Conservation (phyloP, 371 early-diverging fungal genomes). For the Nematocida ausubeli region DNA sequence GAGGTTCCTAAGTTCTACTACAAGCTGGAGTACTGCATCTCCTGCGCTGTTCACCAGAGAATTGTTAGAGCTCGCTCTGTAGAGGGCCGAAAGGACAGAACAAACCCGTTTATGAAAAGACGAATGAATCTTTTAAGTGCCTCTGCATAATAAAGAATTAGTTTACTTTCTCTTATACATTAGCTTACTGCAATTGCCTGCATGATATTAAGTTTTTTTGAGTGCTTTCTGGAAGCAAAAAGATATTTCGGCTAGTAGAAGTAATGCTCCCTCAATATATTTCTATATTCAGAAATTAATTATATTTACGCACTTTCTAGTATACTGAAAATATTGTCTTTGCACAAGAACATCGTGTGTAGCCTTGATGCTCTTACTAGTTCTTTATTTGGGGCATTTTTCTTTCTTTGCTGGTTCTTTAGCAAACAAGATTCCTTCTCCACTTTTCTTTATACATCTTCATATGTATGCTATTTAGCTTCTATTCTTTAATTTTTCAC, state of each 20-base stretch:
- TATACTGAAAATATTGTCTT: no score
- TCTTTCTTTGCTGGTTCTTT: no score
- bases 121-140: slow-evolving; percentile 36
- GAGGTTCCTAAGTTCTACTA: slow-evolving; percentile 92
- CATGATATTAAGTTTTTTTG: background rate
- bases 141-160: slow-evolving; percentile 27
- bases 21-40: slow-evolving; percentile 91
- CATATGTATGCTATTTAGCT: background rate
- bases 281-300: no score
- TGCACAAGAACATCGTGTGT: no score
- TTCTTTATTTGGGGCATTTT: no score
- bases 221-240: no score
- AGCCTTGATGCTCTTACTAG: no score
- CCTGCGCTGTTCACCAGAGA: slow-evolving; percentile 93
- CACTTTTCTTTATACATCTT: no score
- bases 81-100: slow-evolving; percentile 80
- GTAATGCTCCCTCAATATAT: no score
- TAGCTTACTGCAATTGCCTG: background rate
- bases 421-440: no score
- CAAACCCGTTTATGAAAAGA: slow-evolving; percentile 71
- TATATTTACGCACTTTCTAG: no score
- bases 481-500: background rate
- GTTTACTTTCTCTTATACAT: background rate
- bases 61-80: slow-evolving; percentile 89
- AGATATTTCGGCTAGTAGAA: no score